phyloP scores from a whole-genome alignment of 371 early-diverging fungal species.

The Mucor velutinosus region DNA sequence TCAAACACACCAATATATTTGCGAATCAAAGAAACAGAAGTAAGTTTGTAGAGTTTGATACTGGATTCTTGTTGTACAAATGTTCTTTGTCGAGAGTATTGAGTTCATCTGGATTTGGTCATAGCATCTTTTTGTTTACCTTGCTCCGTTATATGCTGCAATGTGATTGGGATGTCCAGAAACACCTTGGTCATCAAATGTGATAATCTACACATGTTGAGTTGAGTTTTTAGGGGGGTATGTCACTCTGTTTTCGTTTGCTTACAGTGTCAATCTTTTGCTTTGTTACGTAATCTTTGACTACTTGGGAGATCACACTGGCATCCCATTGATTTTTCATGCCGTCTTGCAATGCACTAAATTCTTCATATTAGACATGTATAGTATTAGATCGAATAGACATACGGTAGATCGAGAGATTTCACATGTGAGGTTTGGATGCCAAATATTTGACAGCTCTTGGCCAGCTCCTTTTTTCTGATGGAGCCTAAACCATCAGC shows the following conservation, averaged over 20 bases:
- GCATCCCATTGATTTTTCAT: conserved; percentile 75
- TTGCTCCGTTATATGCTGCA: conserved; percentile 78
- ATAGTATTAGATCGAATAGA: conserved; percentile 18
- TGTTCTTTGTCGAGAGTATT: not conserved
- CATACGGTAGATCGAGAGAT: conserved; percentile 69
- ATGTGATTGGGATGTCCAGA: conserved; percentile 96
- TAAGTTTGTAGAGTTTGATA: conserved; percentile 58
- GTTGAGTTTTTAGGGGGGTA: not conserved
- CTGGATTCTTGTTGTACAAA: conserved; percentile 9
- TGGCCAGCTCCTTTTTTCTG: conserved; percentile 80
- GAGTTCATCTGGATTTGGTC: too few relatives aligned
- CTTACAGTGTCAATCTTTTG: conserved; percentile 69
- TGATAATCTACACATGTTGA: conserved; percentile 70
- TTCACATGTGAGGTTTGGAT: conserved; percentile 63
- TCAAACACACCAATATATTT: conserved; percentile 83
- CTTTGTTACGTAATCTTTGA: conserved; percentile 62
- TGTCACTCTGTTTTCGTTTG: not conserved
- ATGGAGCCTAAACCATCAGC: conserved; percentile 75
- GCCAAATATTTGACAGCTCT: conserved; percentile 71
- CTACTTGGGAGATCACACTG: conserved; percentile 53
- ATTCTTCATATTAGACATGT: not conserved
- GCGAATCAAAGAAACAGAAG: conserved; percentile 64
- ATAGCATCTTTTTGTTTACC: conserved; percentile 39
- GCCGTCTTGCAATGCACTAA: conserved; percentile 76
- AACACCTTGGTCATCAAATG: conserved; percentile 93